A percentile compares a stretch with the other conserved stretches of the same genome.
Evolutionary conservation across 441 rosid species (phyloP).

Genomic region (Populus trichocarpa): DNA sequence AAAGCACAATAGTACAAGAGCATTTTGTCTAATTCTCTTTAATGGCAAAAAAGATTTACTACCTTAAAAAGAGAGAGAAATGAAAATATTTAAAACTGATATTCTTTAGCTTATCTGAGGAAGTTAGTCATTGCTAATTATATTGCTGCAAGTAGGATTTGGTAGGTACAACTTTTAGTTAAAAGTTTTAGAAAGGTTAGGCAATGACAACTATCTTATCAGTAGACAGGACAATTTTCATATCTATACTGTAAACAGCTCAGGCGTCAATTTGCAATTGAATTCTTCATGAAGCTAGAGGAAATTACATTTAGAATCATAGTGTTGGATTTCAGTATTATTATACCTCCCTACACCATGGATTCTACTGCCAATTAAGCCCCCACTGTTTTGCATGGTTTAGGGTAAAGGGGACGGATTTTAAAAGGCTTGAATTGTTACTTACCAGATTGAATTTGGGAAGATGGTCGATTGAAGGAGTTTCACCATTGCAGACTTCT

Average conservation of each 20-base stretch:
- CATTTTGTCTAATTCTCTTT: background rate
- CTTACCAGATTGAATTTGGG: constrained; percentile 68
- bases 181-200: background rate
- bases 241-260: background rate
- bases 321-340: background rate
- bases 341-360: background rate
- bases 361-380: background rate
- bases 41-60: background rate
- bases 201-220: background rate
- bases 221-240: background rate
- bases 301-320: background rate
- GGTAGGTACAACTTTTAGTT: background rate
- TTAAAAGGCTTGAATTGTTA: background rate
- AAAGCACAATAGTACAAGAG: background rate
- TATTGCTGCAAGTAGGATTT: background rate
- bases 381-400: too few species aligned
- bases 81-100: background rate
- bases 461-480: constrained; percentile 64
- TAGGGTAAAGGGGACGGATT: background rate
- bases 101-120: background rate
- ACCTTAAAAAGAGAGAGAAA: background rate
- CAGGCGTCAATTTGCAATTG: background rate
- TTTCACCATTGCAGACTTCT: constrained; percentile 56
- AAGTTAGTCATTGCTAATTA: background rate
- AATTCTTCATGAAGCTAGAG: background rate